phyloP scores from a whole-genome alignment of 306 rosid genomes.

The Styphnolobium japonicum region DNA sequence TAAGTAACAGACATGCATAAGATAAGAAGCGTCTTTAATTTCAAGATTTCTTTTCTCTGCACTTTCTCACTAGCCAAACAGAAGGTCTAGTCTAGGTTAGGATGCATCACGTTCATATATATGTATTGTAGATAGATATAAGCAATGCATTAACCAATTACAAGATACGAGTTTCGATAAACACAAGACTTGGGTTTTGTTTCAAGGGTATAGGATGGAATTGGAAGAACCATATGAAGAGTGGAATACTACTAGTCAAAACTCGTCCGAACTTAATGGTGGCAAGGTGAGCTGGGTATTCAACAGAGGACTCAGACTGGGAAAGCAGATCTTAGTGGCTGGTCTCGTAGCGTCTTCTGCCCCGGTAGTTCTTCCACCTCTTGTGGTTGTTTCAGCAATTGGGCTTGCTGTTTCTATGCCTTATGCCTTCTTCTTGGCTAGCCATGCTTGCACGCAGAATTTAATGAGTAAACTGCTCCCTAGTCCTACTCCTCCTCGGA shows the following conservation, averaged over 20 bases:
- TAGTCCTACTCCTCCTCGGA: slow-evolving; percentile 6
- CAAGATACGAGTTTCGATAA: too few relatives aligned
- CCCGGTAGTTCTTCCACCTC: slow-evolving; percentile 69
- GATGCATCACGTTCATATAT: too few relatives aligned
- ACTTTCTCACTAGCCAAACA: too few relatives aligned
- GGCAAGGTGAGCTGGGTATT: slow-evolving; percentile 37
- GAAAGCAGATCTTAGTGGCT: slow-evolving; percentile 56
- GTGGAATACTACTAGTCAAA: slow-evolving; percentile 27
- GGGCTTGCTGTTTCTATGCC: slow-evolving; percentile 72
- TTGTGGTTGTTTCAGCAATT: slow-evolving; percentile 60
- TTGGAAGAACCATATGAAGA: slow-evolving; percentile 50
- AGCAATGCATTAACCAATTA: too few relatives aligned
- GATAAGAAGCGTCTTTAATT: neutral
- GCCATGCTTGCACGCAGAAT: slow-evolving; percentile 52
- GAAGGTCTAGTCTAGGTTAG: too few relatives aligned
- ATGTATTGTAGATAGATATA: too few relatives aligned
- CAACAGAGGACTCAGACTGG: slow-evolving; percentile 40
- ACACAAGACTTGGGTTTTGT: too few relatives aligned
- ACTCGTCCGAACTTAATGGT: slow-evolving; percentile 8
- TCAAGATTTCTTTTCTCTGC: neutral
- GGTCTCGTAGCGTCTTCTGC: slow-evolving; percentile 58
- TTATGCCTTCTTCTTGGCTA: slow-evolving; percentile 55
- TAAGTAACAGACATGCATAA: neutral
- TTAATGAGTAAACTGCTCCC: slow-evolving; percentile 71
- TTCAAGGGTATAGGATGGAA: slow-evolving; percentile 71